Conservation (phyloP, 2,329 filamentous ascomycete genomes). For the Periconia macrospinosa region DNA sequence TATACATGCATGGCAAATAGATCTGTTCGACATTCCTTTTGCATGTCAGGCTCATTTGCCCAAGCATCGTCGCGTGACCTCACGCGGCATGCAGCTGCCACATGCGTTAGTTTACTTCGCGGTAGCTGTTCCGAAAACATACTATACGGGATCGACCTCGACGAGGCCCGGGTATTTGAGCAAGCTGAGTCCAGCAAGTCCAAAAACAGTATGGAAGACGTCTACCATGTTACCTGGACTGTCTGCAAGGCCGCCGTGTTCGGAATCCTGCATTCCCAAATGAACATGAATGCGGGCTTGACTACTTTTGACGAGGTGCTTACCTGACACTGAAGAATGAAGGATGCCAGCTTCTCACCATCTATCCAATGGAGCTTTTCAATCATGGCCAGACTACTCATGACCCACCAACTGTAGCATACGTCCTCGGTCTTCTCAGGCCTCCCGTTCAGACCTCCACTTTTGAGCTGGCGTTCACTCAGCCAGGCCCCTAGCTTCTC, state of each 20-base stretch:
- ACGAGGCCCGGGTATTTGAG: conserved; percentile 75
- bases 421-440: conserved; percentile 96
- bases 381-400: conserved; percentile 89
- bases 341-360: conserved; percentile 71
- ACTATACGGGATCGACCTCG: conserved; percentile 87
- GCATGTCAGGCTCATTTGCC: conserved; percentile 18
- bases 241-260: conserved; percentile 84
- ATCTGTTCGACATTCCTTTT: background rate
- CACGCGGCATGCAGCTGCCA: conserved; percentile 44
- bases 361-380: conserved; percentile 91
- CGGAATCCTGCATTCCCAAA: conserved; percentile 60
- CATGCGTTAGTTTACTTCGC: background rate
- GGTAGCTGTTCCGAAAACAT: conserved; percentile 33
- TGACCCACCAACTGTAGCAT: conserved; percentile 99
- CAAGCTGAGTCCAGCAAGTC: conserved; percentile 83
- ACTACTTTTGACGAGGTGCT: conserved; percentile 10
- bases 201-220: conserved; percentile 94
- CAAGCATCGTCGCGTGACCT: conserved; percentile 41
- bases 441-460: conserved; percentile 87
- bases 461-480: conserved; percentile 85
- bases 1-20: too few relatives aligned
- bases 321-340: conserved; percentile 84
- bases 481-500: conserved; percentile 88
- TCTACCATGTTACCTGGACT: conserved; percentile 93
- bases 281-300: background rate